phyloP scores from a whole-genome alignment of 306 rosid genomes.

The Glycine soja region DNA sequence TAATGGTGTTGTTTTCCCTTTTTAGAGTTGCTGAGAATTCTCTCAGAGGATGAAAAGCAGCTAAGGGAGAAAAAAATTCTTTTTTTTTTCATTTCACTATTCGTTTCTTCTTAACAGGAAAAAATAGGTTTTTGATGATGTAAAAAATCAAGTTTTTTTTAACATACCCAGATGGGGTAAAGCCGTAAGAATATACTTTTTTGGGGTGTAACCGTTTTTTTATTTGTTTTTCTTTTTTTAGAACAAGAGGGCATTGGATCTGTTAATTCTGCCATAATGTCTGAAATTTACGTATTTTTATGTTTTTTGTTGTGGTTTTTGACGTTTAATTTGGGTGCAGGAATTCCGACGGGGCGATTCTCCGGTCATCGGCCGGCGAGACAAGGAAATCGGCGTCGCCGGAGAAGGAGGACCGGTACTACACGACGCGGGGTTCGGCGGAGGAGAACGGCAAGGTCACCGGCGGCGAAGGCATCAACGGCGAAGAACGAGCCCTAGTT shows the following conservation, averaged over 20 bases:
- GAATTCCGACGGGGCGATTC: conserved; percentile 62
- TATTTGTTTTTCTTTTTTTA: neutral
- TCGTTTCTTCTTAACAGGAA: neutral
- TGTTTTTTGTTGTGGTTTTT: neutral
- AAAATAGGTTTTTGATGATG: neutral
- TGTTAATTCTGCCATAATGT: neutral
- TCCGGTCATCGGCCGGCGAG: conserved; percentile 54
- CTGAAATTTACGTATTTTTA: neutral
- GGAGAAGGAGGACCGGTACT: conserved; percentile 82
- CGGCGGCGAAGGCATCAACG: conserved; percentile 54
- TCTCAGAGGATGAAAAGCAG: conserved; percentile 13
- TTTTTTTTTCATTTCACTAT: neutral
- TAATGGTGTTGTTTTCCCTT: neutral
- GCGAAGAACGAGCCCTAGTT: conserved; percentile 64
- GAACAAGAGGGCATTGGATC: conserved; percentile 11
- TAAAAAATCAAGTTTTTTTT: conserved; percentile 9
- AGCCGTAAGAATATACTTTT: neutral
- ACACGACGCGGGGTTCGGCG: conserved; percentile 73
- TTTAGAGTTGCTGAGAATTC: neutral
- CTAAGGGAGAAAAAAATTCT: neutral
- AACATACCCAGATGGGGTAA: conserved; percentile 31
- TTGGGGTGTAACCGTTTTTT: neutral
- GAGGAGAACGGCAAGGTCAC: conserved; percentile 59
- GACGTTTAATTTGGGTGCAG: conserved; percentile 52
- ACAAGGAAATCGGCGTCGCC: conserved; percentile 67